A percentile compares a stretch with the other conserved stretches of the same genome.
phyloP scores from a whole-genome alignment of 202 grass and related monocot genomes.

The Bolboschoenoplectus hybrid region DNA sequence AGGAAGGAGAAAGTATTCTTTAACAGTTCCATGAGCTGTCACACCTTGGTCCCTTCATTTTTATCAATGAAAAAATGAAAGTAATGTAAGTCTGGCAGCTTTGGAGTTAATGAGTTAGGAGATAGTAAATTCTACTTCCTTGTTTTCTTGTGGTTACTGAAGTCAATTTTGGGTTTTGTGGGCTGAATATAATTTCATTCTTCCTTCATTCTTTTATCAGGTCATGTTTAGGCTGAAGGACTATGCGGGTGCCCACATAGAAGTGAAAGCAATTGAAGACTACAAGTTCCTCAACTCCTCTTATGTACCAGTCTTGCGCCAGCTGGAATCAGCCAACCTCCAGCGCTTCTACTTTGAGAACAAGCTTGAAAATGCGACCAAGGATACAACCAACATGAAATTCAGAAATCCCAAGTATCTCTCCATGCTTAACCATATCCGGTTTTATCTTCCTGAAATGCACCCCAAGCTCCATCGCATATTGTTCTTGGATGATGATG shows the following conservation, averaged over 20 bases:
- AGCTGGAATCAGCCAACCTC: constrained; percentile 92
- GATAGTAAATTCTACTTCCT: not conserved
- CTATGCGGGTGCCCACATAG: constrained; percentile 81
- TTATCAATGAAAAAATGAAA: not conserved
- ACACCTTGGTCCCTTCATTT: not conserved
- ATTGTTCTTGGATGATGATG: constrained; percentile 97
- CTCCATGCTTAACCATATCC: constrained; percentile 90
- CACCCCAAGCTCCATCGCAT: constrained; percentile 86
- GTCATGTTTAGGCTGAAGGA: constrained; percentile 90
- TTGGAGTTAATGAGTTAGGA: not conserved
- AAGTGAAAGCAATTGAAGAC: constrained; percentile 90
- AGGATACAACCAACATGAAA: constrained; percentile 99
- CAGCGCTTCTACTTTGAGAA: constrained; percentile 99
- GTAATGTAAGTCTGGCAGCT: not conserved
- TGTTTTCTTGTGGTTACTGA: not conserved
- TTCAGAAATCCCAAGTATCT: constrained; percentile 98
- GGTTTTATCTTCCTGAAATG: constrained; percentile 99
- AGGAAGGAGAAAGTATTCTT: not conserved
- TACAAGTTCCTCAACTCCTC: constrained; percentile 98
- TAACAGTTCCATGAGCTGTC: not conserved
- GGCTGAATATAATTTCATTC: not conserved
- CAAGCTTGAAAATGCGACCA: constrained; percentile 98
- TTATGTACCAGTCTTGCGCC: constrained; percentile 91
- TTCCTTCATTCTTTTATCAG: constrained; percentile 41
- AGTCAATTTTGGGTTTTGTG: not conserved